phyloP scores from a whole-genome alignment of 768 basidiomycete genomes.

The Suillus decipiens region DNA sequence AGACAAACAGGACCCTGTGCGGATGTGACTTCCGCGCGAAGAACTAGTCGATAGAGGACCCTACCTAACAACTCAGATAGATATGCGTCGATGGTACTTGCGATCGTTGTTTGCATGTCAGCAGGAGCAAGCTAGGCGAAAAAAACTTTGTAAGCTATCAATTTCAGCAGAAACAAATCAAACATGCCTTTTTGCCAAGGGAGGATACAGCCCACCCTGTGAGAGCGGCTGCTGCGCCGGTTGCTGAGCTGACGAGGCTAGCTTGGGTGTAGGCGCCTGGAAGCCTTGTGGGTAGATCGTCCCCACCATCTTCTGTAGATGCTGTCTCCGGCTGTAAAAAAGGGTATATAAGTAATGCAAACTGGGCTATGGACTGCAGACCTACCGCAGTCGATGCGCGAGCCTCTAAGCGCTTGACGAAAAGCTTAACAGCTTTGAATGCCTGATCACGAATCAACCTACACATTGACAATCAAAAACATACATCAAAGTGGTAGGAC shows the following conservation, averaged over 20 bases:
- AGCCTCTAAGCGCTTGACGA: conserved; percentile 79
- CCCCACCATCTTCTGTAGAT: conserved; percentile 35
- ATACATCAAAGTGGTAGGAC: not conserved
- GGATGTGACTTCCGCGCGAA: too few species aligned
- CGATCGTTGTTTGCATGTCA: conserved; percentile 74
- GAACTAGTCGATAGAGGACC: too few species aligned
- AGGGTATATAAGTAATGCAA: not conserved
- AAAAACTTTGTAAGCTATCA: not conserved
- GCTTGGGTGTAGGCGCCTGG: conserved; percentile 29
- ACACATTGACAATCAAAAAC: conserved; percentile 1
- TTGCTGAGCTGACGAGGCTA: conserved; percentile 76
- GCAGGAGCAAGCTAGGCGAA: conserved; percentile 61
- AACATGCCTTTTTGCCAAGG: conserved; percentile 72
- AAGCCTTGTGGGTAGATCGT: conserved; percentile 31
- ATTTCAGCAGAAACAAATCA: not conserved
- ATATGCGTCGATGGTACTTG: conserved; percentile 38
- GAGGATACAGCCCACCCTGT: conserved; percentile 98
- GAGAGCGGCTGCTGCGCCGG: conserved; percentile 87
- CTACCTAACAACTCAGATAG: too few species aligned
- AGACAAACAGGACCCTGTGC: too few species aligned
- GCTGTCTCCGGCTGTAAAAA: conserved; percentile 57
- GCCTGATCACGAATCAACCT: conserved; percentile 95
- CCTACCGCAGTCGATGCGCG: conserved; percentile 84
- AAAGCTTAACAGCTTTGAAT: conserved; percentile 89
- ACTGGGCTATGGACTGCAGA: conserved; percentile 11